Evolutionary conservation across 169 alveolate genomes (phyloP).

Genomic region (Plasmodium falciparum): DNA sequence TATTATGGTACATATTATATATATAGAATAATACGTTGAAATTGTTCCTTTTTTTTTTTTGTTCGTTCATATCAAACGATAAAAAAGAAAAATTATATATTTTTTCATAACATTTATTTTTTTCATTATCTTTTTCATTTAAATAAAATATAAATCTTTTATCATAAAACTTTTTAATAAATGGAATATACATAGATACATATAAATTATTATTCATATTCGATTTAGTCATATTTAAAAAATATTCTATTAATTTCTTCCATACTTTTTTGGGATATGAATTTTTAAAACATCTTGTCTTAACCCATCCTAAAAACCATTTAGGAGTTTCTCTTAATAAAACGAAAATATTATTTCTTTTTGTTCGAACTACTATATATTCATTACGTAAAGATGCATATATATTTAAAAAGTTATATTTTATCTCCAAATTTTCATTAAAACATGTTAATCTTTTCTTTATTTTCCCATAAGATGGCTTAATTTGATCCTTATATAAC

Average conservation of each 20-base stretch:
- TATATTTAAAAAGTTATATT: conserved; percentile 12
- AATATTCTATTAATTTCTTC: conserved; percentile 13
- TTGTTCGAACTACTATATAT: conserved; percentile 31
- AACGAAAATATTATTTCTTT: conserved; percentile 25
- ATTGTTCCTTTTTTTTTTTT: no score
- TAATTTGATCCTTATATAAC: conserved; percentile 30
- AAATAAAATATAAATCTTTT: conserved; percentile 14
- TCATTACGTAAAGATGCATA: conserved; percentile 24
- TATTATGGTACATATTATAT: conserved; percentile 1
- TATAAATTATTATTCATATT: neutral
- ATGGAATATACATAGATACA: neutral
- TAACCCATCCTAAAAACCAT: conserved; percentile 59
- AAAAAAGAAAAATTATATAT: no score
- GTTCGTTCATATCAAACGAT: no score
- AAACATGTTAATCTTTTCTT: conserved; percentile 3
- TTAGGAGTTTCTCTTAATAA: conserved; percentile 52
- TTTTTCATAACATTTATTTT: no score
- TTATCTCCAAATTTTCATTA: neutral
- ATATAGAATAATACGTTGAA: neutral
- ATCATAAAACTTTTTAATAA: conserved; percentile 7
- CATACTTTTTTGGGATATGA: conserved; percentile 22
- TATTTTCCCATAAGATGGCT: conserved; percentile 21
- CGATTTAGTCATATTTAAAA: conserved; percentile 17
- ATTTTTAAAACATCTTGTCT: conserved; percentile 28
- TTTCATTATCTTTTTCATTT: neutral